Evolutionary conservation across 1,284 basidiomycete species (phyloP).

Genomic region (Athelia sp.): DNA sequence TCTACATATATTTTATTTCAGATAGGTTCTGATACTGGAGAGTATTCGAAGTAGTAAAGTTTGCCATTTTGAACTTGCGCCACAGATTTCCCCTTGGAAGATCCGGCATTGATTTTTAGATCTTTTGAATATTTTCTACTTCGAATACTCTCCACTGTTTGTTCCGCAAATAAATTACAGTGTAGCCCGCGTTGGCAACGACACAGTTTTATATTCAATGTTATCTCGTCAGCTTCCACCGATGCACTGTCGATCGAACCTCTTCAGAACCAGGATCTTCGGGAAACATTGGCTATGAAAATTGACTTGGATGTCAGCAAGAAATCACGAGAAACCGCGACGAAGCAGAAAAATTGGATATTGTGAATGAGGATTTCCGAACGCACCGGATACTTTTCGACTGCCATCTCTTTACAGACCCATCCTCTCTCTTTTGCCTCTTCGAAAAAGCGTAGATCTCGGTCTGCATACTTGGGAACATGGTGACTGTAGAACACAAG

Average conservation of each 20-base stretch:
- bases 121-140: too few species aligned
- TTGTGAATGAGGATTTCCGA: too few species aligned
- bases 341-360: background rate
- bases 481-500: slow-evolving; percentile 95
- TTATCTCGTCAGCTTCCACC: slow-evolving; percentile 54
- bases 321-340: background rate
- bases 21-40: too few species aligned
- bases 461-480: slow-evolving; percentile 78
- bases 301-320: background rate
- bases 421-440: slow-evolving; percentile 69
- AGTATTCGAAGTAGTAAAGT: too few species aligned
- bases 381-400: slow-evolving; percentile 59
- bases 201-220: too few species aligned
- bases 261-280: slow-evolving; percentile 78
- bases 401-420: slow-evolving; percentile 71
- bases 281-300: slow-evolving; percentile 76
- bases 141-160: too few species aligned
- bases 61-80: too few species aligned
- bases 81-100: too few species aligned
- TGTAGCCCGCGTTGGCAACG: too few species aligned
- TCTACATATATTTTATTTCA: too few species aligned
- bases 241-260: slow-evolving; percentile 71
- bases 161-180: too few species aligned
- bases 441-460: slow-evolving; percentile 82
- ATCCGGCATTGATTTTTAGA: too few species aligned